Evolutionary conservation across 2,329 filamentous ascomycete genomes (phyloP), one percentile per base, ranked within the genome.

Genomic region (Knufia petricola): DNA sequence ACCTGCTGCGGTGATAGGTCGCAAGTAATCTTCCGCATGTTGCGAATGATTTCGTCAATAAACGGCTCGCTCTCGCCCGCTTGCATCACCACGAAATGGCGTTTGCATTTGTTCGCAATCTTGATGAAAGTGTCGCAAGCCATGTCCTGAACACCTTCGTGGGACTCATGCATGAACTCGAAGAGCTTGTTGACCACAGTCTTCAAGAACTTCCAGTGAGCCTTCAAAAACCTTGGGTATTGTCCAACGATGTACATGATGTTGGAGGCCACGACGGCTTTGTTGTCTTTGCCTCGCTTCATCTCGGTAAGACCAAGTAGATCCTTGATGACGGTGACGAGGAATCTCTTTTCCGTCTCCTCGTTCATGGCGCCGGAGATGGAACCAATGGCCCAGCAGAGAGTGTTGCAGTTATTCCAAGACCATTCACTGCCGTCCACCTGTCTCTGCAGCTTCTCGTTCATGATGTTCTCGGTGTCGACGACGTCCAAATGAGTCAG

Each of bases 161-260:
- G 92, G 1, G 92, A 96, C 69, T 98, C 92, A 66, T 98, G 92
- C 92, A 98, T 98, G 64, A 98, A 98, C 71, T 98, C 92, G 62
- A 98, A 98, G 3, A 98, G 78, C 73, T 98, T 98, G 72, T 98
- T 98, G 62, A 98, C 92, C 15, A 98, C 92, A 2, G 92, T 98
- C 80, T 98, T 98, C 49, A 98, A 74, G 71, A 98, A 98, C 67
- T 98, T 98, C 92, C 92, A 98, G 67, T 98, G 92, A 1, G 92
- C 92, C 73, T 98, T 98, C 60, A 98, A 73, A 72, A 98, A 98
- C 17, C 92, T 86, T 31, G 92, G 92, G 64, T 98, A 98, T 64
- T 98, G 92, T 51, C 92, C 92, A 53, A 98, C 92, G 70, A 98
- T 98, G 66, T 98, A 98, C 92, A 98, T 98, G 63, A 98, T 98